A percentile compares a stretch with the other conserved stretches of the same genome.
Conservation (phyloP, 305 asterid genomes). For the Plantago rigida region DNA sequence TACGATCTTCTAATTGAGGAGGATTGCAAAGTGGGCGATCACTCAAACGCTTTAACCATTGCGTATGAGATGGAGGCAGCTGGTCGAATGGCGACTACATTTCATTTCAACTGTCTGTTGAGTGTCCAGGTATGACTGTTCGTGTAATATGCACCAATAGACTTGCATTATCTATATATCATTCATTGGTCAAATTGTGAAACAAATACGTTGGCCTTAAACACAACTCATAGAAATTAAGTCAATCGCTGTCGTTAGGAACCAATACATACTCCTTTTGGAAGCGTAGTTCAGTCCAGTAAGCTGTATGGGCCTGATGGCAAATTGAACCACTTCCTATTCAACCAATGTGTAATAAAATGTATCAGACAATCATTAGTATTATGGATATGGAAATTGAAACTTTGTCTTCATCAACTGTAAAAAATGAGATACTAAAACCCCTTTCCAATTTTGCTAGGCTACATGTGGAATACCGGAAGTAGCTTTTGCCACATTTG, state of each 20-base stretch:
- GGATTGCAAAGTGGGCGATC: conserved; percentile 93
- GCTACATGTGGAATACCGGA: conserved; percentile 98
- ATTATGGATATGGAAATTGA: conserved; percentile 7
- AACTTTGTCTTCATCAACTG: conserved; percentile 12
- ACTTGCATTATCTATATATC: conserved; percentile 2
- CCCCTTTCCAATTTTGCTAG: conserved; percentile 37
- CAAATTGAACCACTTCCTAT: too few species aligned
- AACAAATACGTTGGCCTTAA: conserved; percentile 15
- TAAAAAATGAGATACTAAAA: conserved; percentile 19
- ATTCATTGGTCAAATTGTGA: conserved; percentile 13
- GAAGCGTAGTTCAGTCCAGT: conserved; percentile 11
- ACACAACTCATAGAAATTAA: conserved; percentile 17
- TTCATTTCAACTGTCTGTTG: conserved; percentile 92
- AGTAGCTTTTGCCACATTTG: conserved; percentile 80
- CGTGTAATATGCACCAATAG: conserved; percentile 19
- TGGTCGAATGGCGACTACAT: conserved; percentile 95
- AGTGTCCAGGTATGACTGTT: conserved; percentile 67
- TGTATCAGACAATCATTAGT: background rate
- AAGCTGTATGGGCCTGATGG: background rate
- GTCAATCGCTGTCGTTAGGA: conserved; percentile 11
- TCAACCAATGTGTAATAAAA: background rate
- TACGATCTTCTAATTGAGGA: conserved; percentile 87
- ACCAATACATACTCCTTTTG: conserved; percentile 16
- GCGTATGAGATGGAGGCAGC: conserved; percentile 99
- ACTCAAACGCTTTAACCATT: conserved; percentile 90